These are phyloP conservation scores for Alternaria postmessia DNA, from an alignment of 2,329 filamentous ascomycete species.

Conservation along the genomic window DNA sequence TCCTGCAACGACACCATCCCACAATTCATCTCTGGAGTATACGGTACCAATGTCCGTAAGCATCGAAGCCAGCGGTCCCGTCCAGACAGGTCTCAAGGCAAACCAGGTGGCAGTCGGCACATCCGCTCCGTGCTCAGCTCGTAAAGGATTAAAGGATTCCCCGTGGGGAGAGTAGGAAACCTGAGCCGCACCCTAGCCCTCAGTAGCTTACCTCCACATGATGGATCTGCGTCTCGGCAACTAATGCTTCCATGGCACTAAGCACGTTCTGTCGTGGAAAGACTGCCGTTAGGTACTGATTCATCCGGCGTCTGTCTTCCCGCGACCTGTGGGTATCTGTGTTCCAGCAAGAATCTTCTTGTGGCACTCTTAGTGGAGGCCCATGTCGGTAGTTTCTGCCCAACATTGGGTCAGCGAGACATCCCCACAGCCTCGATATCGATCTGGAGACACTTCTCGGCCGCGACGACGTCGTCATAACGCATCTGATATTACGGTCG, in stretches of 20 bases:
- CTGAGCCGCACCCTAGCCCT: conserved; percentile 2
- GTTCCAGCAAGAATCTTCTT: conserved; percentile 24
- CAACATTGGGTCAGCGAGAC: conserved; percentile 12
- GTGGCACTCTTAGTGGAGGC: conserved; percentile 24
- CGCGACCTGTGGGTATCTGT: conserved; percentile 14
- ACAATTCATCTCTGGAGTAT: conserved; percentile 19
- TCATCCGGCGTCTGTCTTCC: conserved; percentile 19
- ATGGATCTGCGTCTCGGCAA: conserved; percentile 25
- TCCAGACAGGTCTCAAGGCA: conserved; percentile 10
- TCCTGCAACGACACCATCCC: conserved; percentile 13
- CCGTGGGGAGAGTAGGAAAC: conserved; percentile 14
- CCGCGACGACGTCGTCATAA: conserved; percentile 13
- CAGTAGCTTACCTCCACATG: neutral
- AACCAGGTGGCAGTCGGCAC: conserved; percentile 7
- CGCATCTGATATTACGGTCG: conserved; percentile 12
- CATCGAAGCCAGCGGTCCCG: conserved; percentile 13
- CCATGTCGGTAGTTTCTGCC: conserved; percentile 21
- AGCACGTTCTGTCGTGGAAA: conserved; percentile 12
- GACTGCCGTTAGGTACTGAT: conserved; percentile 16
- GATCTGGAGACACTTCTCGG: conserved; percentile 9
- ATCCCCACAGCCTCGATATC: conserved; percentile 10
- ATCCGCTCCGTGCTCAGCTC: conserved; percentile 14
- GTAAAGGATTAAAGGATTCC: conserved; percentile 15
- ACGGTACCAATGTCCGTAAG: conserved; percentile 19
- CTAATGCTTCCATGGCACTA: conserved; percentile 29